Base-by-base conservation (phyloP, 768 basidiomycete species). In the Suillus sp. region DNA sequence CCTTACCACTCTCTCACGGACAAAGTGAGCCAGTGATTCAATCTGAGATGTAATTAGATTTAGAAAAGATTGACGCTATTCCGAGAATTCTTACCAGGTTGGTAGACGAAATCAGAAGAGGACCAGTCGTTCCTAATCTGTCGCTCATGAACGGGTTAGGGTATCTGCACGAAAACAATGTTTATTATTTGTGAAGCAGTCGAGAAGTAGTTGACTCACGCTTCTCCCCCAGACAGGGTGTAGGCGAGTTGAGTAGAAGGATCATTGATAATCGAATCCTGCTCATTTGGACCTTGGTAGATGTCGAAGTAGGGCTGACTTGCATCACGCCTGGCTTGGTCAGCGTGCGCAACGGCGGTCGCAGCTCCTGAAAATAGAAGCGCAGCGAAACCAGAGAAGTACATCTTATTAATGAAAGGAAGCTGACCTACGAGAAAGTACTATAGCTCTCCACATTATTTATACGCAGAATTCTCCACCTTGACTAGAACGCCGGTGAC, bases 1-100 rank as follows among this genome's bases (percentile, higher is more conserved):
- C 58, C 67, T 59, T 63, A 68, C 66, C 47, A 68, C 67, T 60
- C 67, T 62, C 59, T 68, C 67, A 40, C 66, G 56, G 40, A 68
- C 67, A 42, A 68, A 68, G 59, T 67, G 67, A 13, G 67, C 58
- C 20, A 68, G 51, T 18, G 62, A 59, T 47, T 68, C 66, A 20
- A 68, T 68, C 67, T 68, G 42, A 18, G 30, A 32, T 6, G 13
- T n/a, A 45, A 22, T 34, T 32, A 53, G 61, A 48, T 63, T 45
- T 53, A 43, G 59, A 18, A 42, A 45, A 50, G 57, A 50, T 35
- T 27, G 58, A 25, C 40, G 20, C 16, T 22, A n/a, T n/a, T 27
- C 25, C 25, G 27, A 37, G 38, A 43, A 18, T 13, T 10, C 48
- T 63, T 57, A 59, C 66, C 59, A 68, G 54, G 32, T 64, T 67